These are phyloP conservation scores for Calonectria hongkongensis DNA, from an alignment of 2,329 filamentous ascomycete species.

Conservation along the genomic window DNA sequence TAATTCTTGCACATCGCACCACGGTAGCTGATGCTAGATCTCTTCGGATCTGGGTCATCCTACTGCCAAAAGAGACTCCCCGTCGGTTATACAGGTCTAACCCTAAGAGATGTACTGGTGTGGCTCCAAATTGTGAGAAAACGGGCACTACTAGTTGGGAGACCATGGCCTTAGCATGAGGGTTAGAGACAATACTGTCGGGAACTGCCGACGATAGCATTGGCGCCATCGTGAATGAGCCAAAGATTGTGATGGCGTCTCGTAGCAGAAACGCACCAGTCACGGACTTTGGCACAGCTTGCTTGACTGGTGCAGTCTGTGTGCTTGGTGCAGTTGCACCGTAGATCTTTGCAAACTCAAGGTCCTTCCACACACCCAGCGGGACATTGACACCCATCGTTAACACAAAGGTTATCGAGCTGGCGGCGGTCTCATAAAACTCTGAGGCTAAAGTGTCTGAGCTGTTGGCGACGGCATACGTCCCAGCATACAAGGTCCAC, in stretches of 20 bases:
- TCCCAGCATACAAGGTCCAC: slow-evolving; percentile 56
- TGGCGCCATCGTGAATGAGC: slow-evolving; percentile 56
- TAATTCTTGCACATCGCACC: slow-evolving; percentile 54
- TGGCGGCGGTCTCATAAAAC: slow-evolving; percentile 51
- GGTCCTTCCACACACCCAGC: slow-evolving; percentile 57
- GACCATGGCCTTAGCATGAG: slow-evolving; percentile 53
- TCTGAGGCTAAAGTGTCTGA: slow-evolving; percentile 53
- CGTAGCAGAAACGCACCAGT: slow-evolving; percentile 54
- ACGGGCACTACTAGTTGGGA: slow-evolving; percentile 57
- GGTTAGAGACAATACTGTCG: slow-evolving; percentile 49
- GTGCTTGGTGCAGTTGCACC: slow-evolving; percentile 43
- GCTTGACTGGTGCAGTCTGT: slow-evolving; percentile 36
- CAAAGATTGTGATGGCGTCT: slow-evolving; percentile 58
- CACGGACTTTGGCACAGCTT: slow-evolving; percentile 47
- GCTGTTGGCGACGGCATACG: slow-evolving; percentile 55
- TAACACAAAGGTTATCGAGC: slow-evolving; percentile 52
- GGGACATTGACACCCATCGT: slow-evolving; percentile 58
- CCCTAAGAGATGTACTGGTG: slow-evolving; percentile 56
- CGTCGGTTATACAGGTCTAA: slow-evolving; percentile 48
- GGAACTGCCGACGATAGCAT: slow-evolving; percentile 53
- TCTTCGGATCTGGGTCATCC: slow-evolving; percentile 48
- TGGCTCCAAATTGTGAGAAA: slow-evolving; percentile 56
- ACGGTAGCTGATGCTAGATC: slow-evolving; percentile 54
- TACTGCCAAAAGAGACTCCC: slow-evolving; percentile 40
- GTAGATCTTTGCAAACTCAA: slow-evolving; percentile 56